Percentiles rank a stretch among this genome's conserved stretches.
These are phyloP conservation scores for Rhodotorula sp. DNA, from an alignment of 1,284 basidiomycete genomes.

Conservation along the genomic window DNA sequence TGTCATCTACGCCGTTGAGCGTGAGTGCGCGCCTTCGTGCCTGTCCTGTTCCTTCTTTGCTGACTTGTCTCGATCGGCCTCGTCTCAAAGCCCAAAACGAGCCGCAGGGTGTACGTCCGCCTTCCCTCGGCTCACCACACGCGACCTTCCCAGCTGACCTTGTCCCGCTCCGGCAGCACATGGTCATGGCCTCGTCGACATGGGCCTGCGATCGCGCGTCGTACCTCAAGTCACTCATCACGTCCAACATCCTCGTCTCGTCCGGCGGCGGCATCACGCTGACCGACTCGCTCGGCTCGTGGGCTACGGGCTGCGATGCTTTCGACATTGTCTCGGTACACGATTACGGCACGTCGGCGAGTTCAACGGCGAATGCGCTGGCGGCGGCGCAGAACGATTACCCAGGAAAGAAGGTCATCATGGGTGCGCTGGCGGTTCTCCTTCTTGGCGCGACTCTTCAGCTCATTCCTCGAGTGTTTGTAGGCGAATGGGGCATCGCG, in stretches of 20 bases:
- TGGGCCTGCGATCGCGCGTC: conserved; percentile 53
- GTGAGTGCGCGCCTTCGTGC: conserved; percentile 3
- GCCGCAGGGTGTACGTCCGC: conserved; percentile 40
- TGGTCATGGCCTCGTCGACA: conserved; percentile 42
- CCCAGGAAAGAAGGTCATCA: conserved; percentile 46
- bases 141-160: background rate
- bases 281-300: conserved; percentile 49
- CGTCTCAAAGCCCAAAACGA: conserved; percentile 55
- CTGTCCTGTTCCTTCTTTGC: background rate
- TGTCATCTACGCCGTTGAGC: conserved; percentile 53
- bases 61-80: no score
- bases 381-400: conserved; percentile 9
- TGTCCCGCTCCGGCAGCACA: conserved; percentile 44
- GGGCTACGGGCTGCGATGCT: conserved; percentile 48
- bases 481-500: conserved; percentile 52
- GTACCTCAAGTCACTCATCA: conserved; percentile 49
- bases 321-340: conserved; percentile 53
- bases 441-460: background rate
- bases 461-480: background rate
- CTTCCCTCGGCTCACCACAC: background rate
- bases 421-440: conserved; percentile 10
- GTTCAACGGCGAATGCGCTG: conserved; percentile 46
- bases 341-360: conserved; percentile 51
- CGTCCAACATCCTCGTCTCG: conserved; percentile 18
- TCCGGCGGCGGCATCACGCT: conserved; percentile 52